Base-by-base conservation (phyloP, 1,284 basidiomycete genomes). In the Volvariella volvacea region DNA sequence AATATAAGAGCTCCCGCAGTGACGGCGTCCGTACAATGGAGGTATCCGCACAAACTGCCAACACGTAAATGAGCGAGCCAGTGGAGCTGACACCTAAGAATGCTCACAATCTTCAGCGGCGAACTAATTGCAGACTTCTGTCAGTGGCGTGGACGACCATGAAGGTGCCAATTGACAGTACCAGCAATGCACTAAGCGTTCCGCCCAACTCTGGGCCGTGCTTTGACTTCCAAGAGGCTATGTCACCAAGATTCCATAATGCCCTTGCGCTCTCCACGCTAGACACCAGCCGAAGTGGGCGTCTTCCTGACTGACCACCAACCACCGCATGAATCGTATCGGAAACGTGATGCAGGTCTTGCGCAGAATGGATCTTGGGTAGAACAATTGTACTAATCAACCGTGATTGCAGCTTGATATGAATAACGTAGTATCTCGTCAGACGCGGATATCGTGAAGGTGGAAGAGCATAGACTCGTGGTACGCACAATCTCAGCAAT, bases 11-110 rank as follows among this genome's bases (percentile, higher is more conserved):
- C 56, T 95, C 92, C 41, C 70, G 68, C 16, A 88, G 77, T 7
- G 80, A 77, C 1, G 70, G 58, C 1, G 92, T 88, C n/a, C 94
- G 82, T 25, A 85, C 72, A 48, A 97, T 83, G 1, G 81, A 83
- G 0, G 92, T 91, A 54, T 92, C 83, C 0, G 93, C 92, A 58
- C 94, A 88, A 55, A 83, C 85, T 88, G 54, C n/a, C n/a, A n/a
- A n/a, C 25, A 15, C 36, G 17, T 16, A 8, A 43, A 19, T 39
- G 20, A 42, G 42, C 14, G 46, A 7, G 14, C 45, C 28, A 46
- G 49, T 22, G 44, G 46, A 22, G 15, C 14, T 39, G 20, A 41
- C 3, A 21, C 22, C 36, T 10, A 22, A 22, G 25, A 28, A 6
- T 46, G 53, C 74, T 57, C 58, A 91, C 89, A 94, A 57, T 95